Conservation (phyloP, 139 green algal genomes). For the Chlamydomonas sphaeroides region DNA sequence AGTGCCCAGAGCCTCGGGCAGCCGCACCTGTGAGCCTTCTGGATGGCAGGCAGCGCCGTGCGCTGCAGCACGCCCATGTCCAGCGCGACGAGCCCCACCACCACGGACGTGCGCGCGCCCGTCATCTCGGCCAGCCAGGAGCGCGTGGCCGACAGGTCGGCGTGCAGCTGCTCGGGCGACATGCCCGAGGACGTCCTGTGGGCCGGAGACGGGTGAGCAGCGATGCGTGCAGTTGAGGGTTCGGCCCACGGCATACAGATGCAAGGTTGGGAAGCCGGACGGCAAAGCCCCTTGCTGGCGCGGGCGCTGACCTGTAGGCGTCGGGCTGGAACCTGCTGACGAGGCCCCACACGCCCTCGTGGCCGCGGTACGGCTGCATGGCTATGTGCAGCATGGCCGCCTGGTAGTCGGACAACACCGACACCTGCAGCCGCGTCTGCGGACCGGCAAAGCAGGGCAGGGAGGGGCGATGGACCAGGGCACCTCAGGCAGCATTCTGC, state of each 20-base stretch:
- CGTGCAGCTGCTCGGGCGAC: slow-evolving; percentile 36
- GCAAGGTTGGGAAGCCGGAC: too few relatives aligned
- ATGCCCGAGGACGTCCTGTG: slow-evolving; percentile 17
- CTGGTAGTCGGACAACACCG: slow-evolving; percentile 25
- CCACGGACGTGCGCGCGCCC: slow-evolving; percentile 1
- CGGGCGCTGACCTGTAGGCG: slow-evolving; percentile 14
- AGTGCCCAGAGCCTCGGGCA: neutral
- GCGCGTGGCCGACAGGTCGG: slow-evolving; percentile 15
- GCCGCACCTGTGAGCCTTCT: slow-evolving; percentile 27
- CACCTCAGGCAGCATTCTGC: too few relatives aligned
- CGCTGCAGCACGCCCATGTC: slow-evolving; percentile 34
- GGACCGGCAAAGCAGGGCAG: too few relatives aligned
- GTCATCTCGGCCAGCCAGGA: slow-evolving; percentile 27
- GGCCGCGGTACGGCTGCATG: slow-evolving; percentile 26
- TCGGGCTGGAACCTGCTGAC: slow-evolving; percentile 32
- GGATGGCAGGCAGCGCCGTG: slow-evolving; percentile 20
- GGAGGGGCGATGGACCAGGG: too few relatives aligned
- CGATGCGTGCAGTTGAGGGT: too few relatives aligned
- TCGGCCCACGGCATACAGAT: too few relatives aligned
- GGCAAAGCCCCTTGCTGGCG: too few relatives aligned
- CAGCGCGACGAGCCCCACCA: slow-evolving; percentile 24
- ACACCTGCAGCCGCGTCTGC: slow-evolving; percentile 31
- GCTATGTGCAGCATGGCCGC: slow-evolving; percentile 21
- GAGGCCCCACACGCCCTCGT: slow-evolving; percentile 38
- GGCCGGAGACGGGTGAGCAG: too few relatives aligned